Evolutionary conservation across 305 asterid genomes (phyloP).

Genomic region (Rubia balearica): DNA sequence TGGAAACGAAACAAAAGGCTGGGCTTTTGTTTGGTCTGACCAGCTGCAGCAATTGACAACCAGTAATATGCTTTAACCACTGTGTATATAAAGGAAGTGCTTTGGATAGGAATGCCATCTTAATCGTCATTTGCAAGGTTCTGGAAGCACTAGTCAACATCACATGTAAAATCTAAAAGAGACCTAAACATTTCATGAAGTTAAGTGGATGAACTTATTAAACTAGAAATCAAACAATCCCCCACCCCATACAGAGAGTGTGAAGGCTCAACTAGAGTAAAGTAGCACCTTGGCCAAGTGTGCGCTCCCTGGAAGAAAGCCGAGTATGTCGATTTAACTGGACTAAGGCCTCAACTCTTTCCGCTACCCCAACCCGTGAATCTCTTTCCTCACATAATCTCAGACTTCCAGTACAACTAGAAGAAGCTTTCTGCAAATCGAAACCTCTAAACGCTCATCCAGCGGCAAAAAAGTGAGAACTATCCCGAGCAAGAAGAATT

Average conservation of each 20-base stretch:
- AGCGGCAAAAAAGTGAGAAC: neutral
- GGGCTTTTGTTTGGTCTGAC: constrained; percentile 42
- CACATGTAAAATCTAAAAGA: neutral
- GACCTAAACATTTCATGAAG: neutral
- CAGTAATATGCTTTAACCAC: constrained; percentile 7
- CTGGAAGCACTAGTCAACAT: neutral
- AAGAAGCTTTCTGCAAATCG: constrained; percentile 35
- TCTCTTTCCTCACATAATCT: constrained; percentile 28
- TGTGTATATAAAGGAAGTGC: constrained; percentile 1
- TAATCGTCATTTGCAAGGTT: neutral
- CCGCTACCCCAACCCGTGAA: constrained; percentile 44
- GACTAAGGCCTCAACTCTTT: constrained; percentile 48
- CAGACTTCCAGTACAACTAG: constrained; percentile 21
- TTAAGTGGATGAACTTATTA: neutral
- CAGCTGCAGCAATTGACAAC: constrained; percentile 31
- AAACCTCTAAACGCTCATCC: constrained; percentile 9
- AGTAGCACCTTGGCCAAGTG: constrained; percentile 40
- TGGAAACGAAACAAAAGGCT: constrained; percentile 38
- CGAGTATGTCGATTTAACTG: constrained; percentile 32
- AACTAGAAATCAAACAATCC: neutral
- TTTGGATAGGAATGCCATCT: neutral
- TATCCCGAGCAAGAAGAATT: constrained; percentile 1
- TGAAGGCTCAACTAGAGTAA: neutral
- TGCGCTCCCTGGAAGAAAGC: constrained; percentile 34
- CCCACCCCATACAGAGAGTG: neutral